phyloP scores from a whole-genome alignment of 106 monocot genomes.

The Iris macrosiphon region DNA sequence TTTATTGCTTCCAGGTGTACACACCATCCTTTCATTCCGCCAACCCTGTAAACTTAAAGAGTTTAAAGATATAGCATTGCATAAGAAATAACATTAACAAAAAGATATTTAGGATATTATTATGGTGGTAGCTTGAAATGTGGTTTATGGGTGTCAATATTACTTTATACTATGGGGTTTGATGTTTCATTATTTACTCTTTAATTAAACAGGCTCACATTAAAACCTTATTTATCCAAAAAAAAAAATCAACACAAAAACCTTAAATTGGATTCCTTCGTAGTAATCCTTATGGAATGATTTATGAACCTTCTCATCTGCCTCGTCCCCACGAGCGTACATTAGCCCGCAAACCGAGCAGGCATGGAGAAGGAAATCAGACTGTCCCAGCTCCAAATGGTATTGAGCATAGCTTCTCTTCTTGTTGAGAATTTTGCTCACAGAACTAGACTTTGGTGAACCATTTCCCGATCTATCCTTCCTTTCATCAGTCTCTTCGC shows the following conservation, averaged over 20 bases:
- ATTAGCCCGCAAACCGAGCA: conserved; percentile 56
- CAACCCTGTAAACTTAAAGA: conserved; percentile 47
- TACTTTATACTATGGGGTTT: too few relatives aligned
- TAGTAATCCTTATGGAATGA: conserved; percentile 54
- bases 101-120: neutral
- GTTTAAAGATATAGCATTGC: neutral
- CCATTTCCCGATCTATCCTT: neutral
- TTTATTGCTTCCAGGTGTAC: conserved; percentile 8
- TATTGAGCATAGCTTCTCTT: conserved; percentile 59
- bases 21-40: conserved; percentile 61
- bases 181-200: too few relatives aligned
- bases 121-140: neutral
- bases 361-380: conserved; percentile 49
- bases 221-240: too few relatives aligned
- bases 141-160: too few relatives aligned
- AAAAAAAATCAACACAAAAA: conserved; percentile 3
- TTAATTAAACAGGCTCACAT: too few relatives aligned
- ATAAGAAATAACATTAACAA: neutral
- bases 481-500: neutral
- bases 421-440: conserved; percentile 4
- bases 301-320: conserved; percentile 74
- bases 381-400: conserved; percentile 65
- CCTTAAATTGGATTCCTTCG: conserved; percentile 79
- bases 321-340: conserved; percentile 70
- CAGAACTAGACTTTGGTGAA: neutral